Percentiles rank a stretch among this genome's conserved stretches.
These are phyloP conservation scores for Hypoxylon sp. DNA, from an alignment of 2,329 filamentous ascomycete genomes.

Conservation along the genomic window DNA sequence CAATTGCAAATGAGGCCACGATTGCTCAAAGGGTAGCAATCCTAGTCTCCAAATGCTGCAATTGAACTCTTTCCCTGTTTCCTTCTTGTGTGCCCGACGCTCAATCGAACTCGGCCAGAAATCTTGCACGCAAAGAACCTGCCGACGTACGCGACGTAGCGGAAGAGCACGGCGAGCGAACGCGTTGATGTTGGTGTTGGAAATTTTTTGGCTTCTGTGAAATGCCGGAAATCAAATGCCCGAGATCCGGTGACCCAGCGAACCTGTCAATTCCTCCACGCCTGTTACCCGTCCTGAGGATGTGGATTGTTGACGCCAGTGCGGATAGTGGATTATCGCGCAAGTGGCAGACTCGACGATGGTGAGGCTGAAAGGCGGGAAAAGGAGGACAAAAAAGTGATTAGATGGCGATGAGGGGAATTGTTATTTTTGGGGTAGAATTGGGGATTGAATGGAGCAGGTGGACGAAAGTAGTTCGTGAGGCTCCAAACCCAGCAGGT, in stretches of 20 bases:
- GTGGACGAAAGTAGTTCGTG: constrained; percentile 53
- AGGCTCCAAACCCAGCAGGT: constrained; percentile 52
- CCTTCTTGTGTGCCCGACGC: constrained; percentile 12
- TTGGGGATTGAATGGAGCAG: constrained; percentile 53
- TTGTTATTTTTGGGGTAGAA: constrained; percentile 53
- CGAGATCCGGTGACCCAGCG: constrained; percentile 39
- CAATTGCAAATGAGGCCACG: constrained; percentile 43
- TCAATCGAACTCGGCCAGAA: constrained; percentile 22
- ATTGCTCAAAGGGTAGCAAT: constrained; percentile 45
- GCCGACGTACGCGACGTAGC: constrained; percentile 17
- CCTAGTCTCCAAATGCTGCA: constrained; percentile 42
- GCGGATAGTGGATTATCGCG: constrained; percentile 40
- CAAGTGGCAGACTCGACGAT: constrained; percentile 45
- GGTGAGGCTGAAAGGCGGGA: constrained; percentile 38
- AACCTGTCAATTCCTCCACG: constrained; percentile 50
- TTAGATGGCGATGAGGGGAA: constrained; percentile 49
- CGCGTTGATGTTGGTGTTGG: constrained; percentile 21
- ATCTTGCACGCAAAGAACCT: constrained; percentile 6
- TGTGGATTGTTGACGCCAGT: constrained; percentile 47
- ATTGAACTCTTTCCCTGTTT: constrained; percentile 27
- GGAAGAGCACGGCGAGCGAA: constrained; percentile 14
- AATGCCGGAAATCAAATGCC: constrained; percentile 39
- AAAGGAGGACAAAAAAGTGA: constrained; percentile 42
- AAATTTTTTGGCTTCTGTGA: constrained; percentile 8
- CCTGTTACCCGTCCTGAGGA: constrained; percentile 50